These are phyloP conservation scores for Helenozyma baotianmanensis DNA, from an alignment of 805 yeast genomes.

Conservation along the genomic window DNA sequence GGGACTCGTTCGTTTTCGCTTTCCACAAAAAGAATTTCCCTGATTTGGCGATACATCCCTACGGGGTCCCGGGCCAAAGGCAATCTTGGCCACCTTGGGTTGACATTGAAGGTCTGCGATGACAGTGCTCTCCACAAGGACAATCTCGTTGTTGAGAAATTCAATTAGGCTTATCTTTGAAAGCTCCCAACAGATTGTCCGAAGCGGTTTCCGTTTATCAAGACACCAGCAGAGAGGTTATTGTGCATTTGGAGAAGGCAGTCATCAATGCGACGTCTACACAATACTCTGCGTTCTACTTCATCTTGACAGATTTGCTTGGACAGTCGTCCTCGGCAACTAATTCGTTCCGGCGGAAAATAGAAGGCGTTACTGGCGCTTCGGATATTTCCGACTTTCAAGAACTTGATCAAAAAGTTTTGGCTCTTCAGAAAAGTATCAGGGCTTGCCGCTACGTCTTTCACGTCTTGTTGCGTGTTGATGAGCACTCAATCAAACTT, in stretches of 20 bases:
- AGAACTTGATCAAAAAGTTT: constrained; percentile 28
- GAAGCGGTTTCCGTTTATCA: too few species aligned
- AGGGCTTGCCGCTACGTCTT: constrained; percentile 24
- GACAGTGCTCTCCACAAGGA: constrained; percentile 17
- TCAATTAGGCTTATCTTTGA: constrained; percentile 50
- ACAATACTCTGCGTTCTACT: constrained; percentile 35
- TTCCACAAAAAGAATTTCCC: constrained; percentile 34
- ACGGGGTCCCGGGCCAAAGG: constrained; percentile 1
- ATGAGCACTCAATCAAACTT: constrained; percentile 26
- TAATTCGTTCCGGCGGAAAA: constrained; percentile 33
- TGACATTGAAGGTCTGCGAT: constrained; percentile 23
- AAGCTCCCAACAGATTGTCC: constrained; percentile 4
- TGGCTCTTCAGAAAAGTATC: constrained; percentile 27
- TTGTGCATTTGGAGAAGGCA: constrained; percentile 32
- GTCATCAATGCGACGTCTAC: constrained; percentile 35
- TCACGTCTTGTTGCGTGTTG: constrained; percentile 39
- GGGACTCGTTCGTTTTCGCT: constrained; percentile 54
- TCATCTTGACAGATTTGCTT: constrained; percentile 32
- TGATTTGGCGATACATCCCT: constrained; percentile 1
- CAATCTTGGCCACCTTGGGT: constrained; percentile 19
- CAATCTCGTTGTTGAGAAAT: constrained; percentile 33
- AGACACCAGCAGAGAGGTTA: constrained; percentile 22
- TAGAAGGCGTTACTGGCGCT: constrained; percentile 33
- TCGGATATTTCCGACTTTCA: constrained; percentile 34
- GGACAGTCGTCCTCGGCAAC: constrained; percentile 23